phyloP scores from a whole-genome alignment of 2,329 filamentous ascomycete genomes.

The Chrysosporium queenslandicum region DNA sequence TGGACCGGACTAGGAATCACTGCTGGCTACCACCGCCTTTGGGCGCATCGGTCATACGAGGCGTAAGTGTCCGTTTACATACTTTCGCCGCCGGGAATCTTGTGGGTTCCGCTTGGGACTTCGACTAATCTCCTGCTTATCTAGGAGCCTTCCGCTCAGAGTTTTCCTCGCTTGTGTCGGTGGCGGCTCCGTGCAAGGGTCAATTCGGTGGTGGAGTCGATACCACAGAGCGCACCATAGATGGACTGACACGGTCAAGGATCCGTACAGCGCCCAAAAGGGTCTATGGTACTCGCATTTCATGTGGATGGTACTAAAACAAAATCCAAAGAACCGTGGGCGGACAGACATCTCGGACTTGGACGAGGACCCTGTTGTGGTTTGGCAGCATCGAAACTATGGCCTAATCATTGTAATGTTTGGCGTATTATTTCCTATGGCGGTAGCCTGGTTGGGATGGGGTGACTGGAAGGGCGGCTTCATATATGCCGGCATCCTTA shows the following conservation, averaged over 20 bases:
- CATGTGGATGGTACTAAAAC: conserved; percentile 89
- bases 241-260: conserved; percentile 87
- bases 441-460: conserved; percentile 70
- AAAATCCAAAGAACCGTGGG: conserved; percentile 81
- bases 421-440: conserved; percentile 62
- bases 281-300: conserved; percentile 74
- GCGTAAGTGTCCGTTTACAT: too few species aligned
- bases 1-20: conserved; percentile 72
- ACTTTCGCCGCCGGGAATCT: too few species aligned
- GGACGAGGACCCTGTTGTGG: conserved; percentile 73
- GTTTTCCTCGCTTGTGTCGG: conserved; percentile 74
- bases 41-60: conserved; percentile 72
- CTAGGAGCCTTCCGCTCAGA: conserved; percentile 63
- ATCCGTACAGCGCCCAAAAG: conserved; percentile 84
- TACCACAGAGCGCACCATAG: conserved; percentile 82
- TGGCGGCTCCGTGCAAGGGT: conserved; percentile 74
- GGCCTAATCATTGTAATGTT: conserved; percentile 64
- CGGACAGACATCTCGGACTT: conserved; percentile 81
- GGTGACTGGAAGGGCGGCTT: conserved; percentile 72
- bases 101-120: too few species aligned
- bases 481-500: conserved; percentile 74
- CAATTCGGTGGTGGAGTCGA: conserved; percentile 79
- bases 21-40: conserved; percentile 68
- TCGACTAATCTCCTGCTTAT: too few species aligned
- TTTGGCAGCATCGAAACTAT: conserved; percentile 85